phyloP scores from a whole-genome alignment of 768 basidiomycete species.

The Chalciporus chontae region DNA sequence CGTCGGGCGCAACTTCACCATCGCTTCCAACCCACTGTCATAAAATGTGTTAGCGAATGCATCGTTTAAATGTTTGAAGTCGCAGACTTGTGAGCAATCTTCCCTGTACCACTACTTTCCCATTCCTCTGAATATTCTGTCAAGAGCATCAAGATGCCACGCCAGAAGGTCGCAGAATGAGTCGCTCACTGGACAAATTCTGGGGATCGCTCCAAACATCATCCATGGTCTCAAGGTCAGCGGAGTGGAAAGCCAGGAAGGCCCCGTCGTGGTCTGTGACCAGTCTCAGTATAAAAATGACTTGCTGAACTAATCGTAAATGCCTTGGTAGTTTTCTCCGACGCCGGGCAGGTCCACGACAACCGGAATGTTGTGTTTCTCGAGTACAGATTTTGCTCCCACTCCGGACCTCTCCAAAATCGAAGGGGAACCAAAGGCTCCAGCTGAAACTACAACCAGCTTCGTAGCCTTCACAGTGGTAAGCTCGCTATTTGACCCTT shows the following conservation, averaged over 20 bases:
- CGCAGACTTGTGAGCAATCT: conserved; percentile 52
- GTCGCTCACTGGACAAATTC: conserved; percentile 22
- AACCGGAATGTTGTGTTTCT: conserved; percentile 24
- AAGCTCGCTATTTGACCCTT: conserved; percentile 5
- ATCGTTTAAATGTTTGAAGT: neutral
- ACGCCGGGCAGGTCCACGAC: conserved; percentile 40
- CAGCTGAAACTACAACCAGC: conserved; percentile 38
- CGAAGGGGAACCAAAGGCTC: conserved; percentile 42
- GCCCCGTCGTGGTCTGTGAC: conserved; percentile 28
- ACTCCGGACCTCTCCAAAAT: conserved; percentile 55
- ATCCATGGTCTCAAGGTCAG: conserved; percentile 48
- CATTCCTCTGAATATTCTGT: conserved; percentile 32
- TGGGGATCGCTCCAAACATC: conserved; percentile 37
- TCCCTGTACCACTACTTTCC: conserved; percentile 37
- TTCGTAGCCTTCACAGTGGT: conserved; percentile 27
- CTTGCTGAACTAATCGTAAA: neutral
- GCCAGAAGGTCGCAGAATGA: conserved; percentile 7
- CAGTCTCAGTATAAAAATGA: too few relatives aligned
- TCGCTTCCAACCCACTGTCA: conserved; percentile 15
- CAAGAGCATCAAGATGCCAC: neutral
- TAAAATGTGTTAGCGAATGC: neutral
- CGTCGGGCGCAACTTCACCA: conserved; percentile 24
- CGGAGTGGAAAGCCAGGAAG: conserved; percentile 33
- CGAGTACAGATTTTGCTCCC: conserved; percentile 31
- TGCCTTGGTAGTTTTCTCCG: conserved; percentile 41